These are phyloP conservation scores for Candida alai DNA, from an alignment of 805 yeast genomes.

Conservation along the genomic window DNA sequence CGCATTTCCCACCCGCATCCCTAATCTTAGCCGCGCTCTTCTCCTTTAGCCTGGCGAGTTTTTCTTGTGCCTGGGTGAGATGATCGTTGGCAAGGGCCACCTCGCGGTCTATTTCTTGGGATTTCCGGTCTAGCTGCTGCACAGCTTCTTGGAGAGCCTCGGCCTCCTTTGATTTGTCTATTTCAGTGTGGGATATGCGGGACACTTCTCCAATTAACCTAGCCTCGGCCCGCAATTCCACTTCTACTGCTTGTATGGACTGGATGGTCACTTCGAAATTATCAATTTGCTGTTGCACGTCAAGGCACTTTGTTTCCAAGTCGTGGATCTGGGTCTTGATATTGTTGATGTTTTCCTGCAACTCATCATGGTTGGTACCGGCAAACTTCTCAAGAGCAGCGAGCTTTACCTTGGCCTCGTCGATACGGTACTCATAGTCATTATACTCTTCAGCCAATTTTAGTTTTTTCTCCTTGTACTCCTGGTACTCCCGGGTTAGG, in stretches of 20 bases:
- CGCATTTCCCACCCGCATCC: conserved; percentile 5
- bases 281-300: conserved; percentile 42
- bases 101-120: conserved; percentile 5
- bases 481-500: conserved; percentile 56
- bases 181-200: too few species aligned
- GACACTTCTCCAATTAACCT: too few species aligned
- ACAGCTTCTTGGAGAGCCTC: too few species aligned
- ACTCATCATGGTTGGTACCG: conserved; percentile 54
- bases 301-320: conserved; percentile 20
- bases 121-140: too few species aligned
- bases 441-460: conserved; percentile 56
- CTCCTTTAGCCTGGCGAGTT: conserved; percentile 4
- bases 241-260: conserved; percentile 46
- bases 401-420: conserved; percentile 54
- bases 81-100: conserved; percentile 4
- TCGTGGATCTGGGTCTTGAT: conserved; percentile 43
- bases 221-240: too few species aligned
- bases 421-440: conserved; percentile 52
- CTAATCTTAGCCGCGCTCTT: conserved; percentile 1
- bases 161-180: too few species aligned
- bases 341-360: conserved; percentile 50
- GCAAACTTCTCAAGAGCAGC: conserved; percentile 59
- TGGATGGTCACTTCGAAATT: conserved; percentile 54
- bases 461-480: conserved; percentile 62
- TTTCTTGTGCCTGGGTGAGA: not conserved